Base-by-base conservation (phyloP, 2,329 filamentous ascomycete genomes). In the Aspergillus costaricaensis region DNA sequence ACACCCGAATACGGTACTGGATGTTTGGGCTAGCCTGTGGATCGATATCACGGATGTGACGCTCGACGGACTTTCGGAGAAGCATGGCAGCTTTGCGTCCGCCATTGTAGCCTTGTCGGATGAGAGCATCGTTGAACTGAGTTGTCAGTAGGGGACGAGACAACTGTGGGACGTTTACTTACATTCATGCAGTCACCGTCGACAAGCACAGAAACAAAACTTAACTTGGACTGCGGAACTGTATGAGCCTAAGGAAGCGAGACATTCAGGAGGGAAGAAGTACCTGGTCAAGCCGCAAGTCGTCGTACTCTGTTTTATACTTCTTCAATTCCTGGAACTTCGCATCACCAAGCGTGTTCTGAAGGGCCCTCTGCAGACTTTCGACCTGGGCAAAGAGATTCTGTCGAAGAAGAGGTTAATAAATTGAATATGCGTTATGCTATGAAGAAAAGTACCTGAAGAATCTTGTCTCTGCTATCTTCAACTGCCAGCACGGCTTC, bases 111-210 rank as follows among this genome's bases (percentile, higher is more conserved):
- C 73, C 71, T 14, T 70, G 63, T 43, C 63, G 65, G 1, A 78
- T 65, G 21, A 77, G 66, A 0, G 68, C 58, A 25, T 76, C 70
- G n/a, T 67, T 44, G 50, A 78, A 78, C 76, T 78, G 15, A 21
- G 21, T 15, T 41, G 17, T 15, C 14, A 56, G 27, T 17, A 59
- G 9, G 7, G 14, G 4, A 8, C n/a, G 30, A 23, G 48, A 19
- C 14, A 25, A 57, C 23, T 10, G 10, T 2, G 2, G n/a, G n/a
- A 2, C 1, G 21, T 12, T 8, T 36, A 27, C 69, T 58, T 68
- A 77, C 76, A 58, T 69, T 70, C 74, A 77, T 77, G 56, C 70
- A 71, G 57, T 79, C 77, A 4, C 77, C 77, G 62, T 78, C 77
- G 57, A 79, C 70, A 15, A 79, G 58, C 44, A 77, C 74, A 9